Evolutionary conservation across 1,139 yeast genomes (phyloP), one percentile per base, ranked within the genome.

Genomic region (Sugiyamaella neomexicana): DNA sequence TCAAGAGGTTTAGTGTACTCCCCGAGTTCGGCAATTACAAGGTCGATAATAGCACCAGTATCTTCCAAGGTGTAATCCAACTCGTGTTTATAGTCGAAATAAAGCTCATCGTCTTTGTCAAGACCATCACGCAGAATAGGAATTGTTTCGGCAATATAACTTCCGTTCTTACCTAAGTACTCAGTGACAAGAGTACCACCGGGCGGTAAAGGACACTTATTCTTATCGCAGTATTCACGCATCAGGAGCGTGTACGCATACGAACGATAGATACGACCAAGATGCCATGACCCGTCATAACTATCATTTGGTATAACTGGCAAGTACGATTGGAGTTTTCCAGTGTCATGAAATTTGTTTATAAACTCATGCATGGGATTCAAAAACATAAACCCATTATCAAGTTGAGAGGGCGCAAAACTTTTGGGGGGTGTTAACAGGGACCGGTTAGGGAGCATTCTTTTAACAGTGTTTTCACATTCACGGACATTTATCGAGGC

Each of bases 231-330:
- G 40, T 51, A 51, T 7, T 31, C 36, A 39, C 46, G 40, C 9
- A 53, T 52, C 40, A 47, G 34, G 29, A 46, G 5, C 23, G 54
- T 32, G 41, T 58, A 56, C 7, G 59, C 56, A 47, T 52, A 49
- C 1, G 60, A 52, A 9, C 60, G 51, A 37, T 56, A 52, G 2
- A 52, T 27, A 27, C 42, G 34, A 2, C 53, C 57, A 7, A 49
- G 38, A 20, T 42, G 32, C 58, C 56, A 58, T 1, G 58, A 55
- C 1, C 25, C 25, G 5, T 20, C 25, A 20, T 3, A 20, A 56
- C 52, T 6, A 12, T 29, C 34, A 5, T 9, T 6, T n/a, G 2
- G 7, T 41, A 8, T 25, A 5, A n/a, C 29, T 5, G 57, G 58
- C 29, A 58, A 32, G 41, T 50, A 55, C 13, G 52, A 31, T 7